These are phyloP conservation scores for Coemansia sp. DNA, from an alignment of 192 early-diverging fungal genomes.

Conservation along the genomic window DNA sequence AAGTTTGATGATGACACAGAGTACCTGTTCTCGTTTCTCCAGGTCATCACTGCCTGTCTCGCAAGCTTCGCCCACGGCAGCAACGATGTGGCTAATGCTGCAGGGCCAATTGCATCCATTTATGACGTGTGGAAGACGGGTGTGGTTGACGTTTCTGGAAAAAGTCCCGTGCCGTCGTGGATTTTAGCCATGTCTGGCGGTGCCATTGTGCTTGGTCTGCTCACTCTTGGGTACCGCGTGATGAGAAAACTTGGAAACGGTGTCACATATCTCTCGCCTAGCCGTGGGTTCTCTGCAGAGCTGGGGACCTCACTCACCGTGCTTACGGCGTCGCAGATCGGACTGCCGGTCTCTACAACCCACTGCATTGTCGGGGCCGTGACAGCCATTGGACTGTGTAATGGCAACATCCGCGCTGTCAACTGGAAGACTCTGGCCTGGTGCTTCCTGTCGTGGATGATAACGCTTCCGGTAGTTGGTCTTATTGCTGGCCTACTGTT, in stretches of 20 bases:
- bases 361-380: constrained; percentile 83
- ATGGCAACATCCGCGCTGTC: constrained; percentile 62
- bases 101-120: constrained; percentile 75
- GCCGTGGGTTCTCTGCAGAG: constrained; percentile 77
- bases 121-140: constrained; percentile 67
- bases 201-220: constrained; percentile 74
- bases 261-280: constrained; percentile 77
- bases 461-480: constrained; percentile 74
- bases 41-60: constrained; percentile 76
- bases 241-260: constrained; percentile 82
- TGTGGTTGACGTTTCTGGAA: constrained; percentile 52
- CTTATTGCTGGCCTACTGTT: constrained; percentile 65
- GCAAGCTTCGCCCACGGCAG: constrained; percentile 83
- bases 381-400: constrained; percentile 70
- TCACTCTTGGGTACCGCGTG: constrained; percentile 72
- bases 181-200: constrained; percentile 69
- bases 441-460: constrained; percentile 69
- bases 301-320: constrained; percentile 75
- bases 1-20: constrained; percentile 73
- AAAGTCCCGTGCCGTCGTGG: constrained; percentile 70
- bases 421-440: constrained; percentile 75
- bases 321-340: constrained; percentile 74
- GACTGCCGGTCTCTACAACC: constrained; percentile 78
- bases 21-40: constrained; percentile 79
- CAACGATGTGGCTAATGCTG: constrained; percentile 86